Conservation (phyloP, 2,329 filamentous ascomycete species). For the Cadophora malorum region DNA sequence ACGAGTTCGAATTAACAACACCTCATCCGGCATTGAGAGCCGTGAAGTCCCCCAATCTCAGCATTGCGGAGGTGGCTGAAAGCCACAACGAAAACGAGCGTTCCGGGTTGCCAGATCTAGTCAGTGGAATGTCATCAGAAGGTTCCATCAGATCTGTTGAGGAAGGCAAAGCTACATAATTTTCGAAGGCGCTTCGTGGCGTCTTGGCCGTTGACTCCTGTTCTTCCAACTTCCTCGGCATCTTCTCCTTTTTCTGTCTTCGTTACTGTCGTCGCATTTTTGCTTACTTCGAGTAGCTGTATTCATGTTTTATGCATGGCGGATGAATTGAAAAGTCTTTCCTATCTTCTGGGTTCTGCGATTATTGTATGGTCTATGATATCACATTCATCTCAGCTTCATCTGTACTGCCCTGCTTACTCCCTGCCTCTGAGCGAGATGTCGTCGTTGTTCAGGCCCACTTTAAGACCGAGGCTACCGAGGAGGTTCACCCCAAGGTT, state of each 20-base stretch:
- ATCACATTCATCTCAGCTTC: neutral
- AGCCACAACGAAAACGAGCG: neutral
- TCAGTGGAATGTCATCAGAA: neutral
- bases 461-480: slow-evolving; percentile 8
- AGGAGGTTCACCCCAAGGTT: neutral
- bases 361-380: neutral
- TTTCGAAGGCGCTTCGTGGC: neutral
- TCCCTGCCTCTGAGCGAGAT: neutral
- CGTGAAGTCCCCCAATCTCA: neutral
- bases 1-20: slow-evolving; percentile 1
- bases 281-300: neutral
- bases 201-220: neutral
- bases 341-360: too few species aligned
- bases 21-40: neutral
- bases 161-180: neutral
- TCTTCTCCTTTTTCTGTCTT: neutral
- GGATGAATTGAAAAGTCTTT: too few species aligned
- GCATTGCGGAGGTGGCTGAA: neutral
- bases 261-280: neutral
- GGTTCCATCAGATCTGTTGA: neutral
- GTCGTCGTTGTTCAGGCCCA: slow-evolving; percentile 1
- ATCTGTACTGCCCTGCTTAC: neutral
- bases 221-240: neutral
- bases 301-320: neutral
- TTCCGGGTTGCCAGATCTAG: neutral